Evolutionary conservation across 345 rosid genomes (phyloP).

Genomic region (Gynandropsis gynandra): DNA sequence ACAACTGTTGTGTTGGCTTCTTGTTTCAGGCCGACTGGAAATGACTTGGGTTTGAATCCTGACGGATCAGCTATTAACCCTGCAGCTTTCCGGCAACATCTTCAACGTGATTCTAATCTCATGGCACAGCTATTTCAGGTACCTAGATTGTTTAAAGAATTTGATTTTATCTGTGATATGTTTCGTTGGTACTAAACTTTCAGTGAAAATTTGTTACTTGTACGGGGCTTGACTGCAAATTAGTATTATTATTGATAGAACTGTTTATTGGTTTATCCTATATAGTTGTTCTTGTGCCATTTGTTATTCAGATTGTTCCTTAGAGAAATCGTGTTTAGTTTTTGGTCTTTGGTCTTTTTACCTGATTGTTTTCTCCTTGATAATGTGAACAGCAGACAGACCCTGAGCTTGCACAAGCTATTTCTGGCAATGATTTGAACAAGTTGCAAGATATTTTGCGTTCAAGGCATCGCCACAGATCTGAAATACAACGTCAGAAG

Average conservation of each 20-base stretch:
- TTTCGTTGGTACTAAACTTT: background rate
- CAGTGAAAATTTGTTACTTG: background rate
- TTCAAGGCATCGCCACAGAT: slow-evolving; percentile 61
- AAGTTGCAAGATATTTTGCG: slow-evolving; percentile 67
- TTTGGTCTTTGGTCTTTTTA: slow-evolving; percentile 6
- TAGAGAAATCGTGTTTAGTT: background rate
- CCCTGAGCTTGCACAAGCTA: slow-evolving; percentile 85
- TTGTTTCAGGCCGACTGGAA: slow-evolving; percentile 24
- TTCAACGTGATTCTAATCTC: slow-evolving; percentile 62
- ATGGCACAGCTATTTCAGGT: slow-evolving; percentile 90
- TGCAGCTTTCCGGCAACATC: slow-evolving; percentile 76
- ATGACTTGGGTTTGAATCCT: slow-evolving; percentile 54
- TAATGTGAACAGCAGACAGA: slow-evolving; percentile 41
- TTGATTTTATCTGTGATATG: background rate
- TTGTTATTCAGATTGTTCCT: background rate
- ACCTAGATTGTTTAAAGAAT: slow-evolving; percentile 3
- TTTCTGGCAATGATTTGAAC: slow-evolving; percentile 80
- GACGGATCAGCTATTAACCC: slow-evolving; percentile 94
- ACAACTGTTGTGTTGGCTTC: slow-evolving; percentile 1
- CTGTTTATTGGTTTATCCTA: background rate
- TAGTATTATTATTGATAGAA: background rate
- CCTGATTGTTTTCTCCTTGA: slow-evolving; percentile 8
- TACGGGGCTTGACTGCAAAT: background rate
- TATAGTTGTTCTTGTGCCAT: background rate
- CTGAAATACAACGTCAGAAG: slow-evolving; percentile 53